Percentiles rank a stretch among this genome's conserved stretches.
Evolutionary conservation across 257 asterid genomes (phyloP).

Genomic region (Ehretia macrophylla): DNA sequence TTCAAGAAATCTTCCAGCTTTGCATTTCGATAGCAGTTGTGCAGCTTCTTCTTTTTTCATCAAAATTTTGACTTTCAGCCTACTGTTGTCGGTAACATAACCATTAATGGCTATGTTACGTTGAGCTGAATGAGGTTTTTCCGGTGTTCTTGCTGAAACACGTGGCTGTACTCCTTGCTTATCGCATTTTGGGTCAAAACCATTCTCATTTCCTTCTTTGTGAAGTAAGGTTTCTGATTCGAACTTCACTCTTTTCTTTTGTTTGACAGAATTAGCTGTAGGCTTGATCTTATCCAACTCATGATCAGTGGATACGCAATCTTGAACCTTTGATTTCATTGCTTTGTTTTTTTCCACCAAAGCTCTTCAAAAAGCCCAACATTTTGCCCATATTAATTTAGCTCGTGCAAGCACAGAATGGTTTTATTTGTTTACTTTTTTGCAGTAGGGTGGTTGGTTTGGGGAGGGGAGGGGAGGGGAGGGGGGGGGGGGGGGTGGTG

Average conservation of each 20-base stretch:
- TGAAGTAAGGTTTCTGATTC: background rate
- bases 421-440: too few species aligned
- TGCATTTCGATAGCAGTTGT: slow-evolving; percentile 24
- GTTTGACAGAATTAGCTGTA: background rate
- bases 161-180: too few species aligned
- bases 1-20: slow-evolving; percentile 25
- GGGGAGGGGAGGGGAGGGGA: too few species aligned
- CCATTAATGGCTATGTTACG: too few species aligned
- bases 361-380: too few species aligned
- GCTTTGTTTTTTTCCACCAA: background rate
- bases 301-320: background rate
- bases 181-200: too few species aligned
- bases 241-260: background rate
- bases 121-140: too few species aligned
- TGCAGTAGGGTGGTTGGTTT: too few species aligned
- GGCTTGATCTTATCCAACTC: too few species aligned
- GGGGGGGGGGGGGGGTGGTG: too few species aligned
- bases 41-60: slow-evolving; percentile 31
- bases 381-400: too few species aligned
- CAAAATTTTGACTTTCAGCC: slow-evolving; percentile 18
- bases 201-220: background rate
- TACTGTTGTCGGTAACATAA: background rate
- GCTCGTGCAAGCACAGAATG: background rate
- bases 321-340: background rate
- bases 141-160: too few species aligned